Conservation (phyloP, 768 basidiomycete genomes). For the Boletus vinaceobasis region DNA sequence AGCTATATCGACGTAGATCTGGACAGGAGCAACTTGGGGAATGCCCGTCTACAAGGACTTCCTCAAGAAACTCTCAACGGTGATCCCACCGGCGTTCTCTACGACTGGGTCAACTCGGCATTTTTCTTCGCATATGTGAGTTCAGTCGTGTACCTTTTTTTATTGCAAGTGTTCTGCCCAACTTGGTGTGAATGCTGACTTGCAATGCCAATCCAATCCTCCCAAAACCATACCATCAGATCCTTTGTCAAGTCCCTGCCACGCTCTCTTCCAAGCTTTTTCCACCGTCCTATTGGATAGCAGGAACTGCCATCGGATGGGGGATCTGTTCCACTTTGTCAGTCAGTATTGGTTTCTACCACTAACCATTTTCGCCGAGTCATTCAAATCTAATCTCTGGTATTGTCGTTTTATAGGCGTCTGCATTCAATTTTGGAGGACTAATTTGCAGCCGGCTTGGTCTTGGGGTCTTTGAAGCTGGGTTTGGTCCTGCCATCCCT, state of each 20-base stretch:
- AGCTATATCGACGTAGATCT: constrained; percentile 35
- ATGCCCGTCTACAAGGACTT: constrained; percentile 75
- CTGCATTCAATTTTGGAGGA: constrained; percentile 57
- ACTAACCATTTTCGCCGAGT: neutral
- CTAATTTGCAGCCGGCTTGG: constrained; percentile 56
- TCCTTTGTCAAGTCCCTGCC: constrained; percentile 67
- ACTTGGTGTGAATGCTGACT: neutral
- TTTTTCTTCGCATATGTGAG: constrained; percentile 79
- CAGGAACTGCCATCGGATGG: constrained; percentile 66
- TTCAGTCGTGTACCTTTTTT: neutral
- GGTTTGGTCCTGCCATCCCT: constrained; percentile 74
- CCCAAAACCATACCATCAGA: constrained; percentile 36
- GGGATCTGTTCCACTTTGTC: constrained; percentile 71
- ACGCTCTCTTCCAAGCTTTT: constrained; percentile 63
- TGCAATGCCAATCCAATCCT: neutral
- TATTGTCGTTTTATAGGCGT: constrained; percentile 41
- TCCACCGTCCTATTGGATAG: constrained; percentile 67
- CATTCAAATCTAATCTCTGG: neutral
- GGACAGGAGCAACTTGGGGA: constrained; percentile 76
- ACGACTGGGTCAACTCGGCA: constrained; percentile 71
- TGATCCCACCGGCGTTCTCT: constrained; percentile 61
- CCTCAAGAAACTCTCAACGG: constrained; percentile 62
- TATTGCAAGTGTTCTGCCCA: neutral
- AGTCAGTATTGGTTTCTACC: constrained; percentile 35
- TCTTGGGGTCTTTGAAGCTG: constrained; percentile 76